Percentiles rank a stretch among this genome's conserved stretches.
phyloP scores from a whole-genome alignment of 768 basidiomycete genomes.

The Trametes cubensis region DNA sequence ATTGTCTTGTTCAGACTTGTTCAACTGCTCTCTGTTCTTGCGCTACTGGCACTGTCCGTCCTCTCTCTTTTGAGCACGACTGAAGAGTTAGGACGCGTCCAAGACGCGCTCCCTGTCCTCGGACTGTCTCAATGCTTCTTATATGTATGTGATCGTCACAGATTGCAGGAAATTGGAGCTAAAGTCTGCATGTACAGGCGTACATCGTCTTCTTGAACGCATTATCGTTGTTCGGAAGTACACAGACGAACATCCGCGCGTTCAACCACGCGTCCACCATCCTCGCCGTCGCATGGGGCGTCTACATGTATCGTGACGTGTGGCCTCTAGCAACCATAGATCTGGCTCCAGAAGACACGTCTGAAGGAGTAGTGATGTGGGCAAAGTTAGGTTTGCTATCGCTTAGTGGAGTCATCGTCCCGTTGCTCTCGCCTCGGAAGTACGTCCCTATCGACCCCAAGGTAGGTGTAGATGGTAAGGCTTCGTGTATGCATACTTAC shows the following conservation, averaged over 20 bases:
- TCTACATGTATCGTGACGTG: conserved; percentile 42
- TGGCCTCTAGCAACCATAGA: conserved; percentile 43
- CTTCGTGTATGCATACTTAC: not conserved
- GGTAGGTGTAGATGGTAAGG: conserved; percentile 20
- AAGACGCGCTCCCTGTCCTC: not conserved
- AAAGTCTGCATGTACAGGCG: conserved; percentile 26
- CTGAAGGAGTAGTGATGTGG: conserved; percentile 41
- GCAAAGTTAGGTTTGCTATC: conserved; percentile 38
- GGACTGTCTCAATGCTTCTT: not conserved
- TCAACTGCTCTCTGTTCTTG: not conserved
- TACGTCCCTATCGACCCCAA: conserved; percentile 45
- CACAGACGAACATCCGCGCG: conserved; percentile 29
- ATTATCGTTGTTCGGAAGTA: conserved; percentile 31
- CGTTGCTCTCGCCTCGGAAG: conserved; percentile 41
- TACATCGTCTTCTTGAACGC: conserved; percentile 40
- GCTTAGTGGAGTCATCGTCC: conserved; percentile 40
- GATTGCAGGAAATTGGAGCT: too few relatives aligned
- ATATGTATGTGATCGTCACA: not conserved
- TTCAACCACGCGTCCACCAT: conserved; percentile 39
- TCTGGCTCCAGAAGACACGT: conserved; percentile 38
- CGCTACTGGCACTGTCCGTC: not conserved
- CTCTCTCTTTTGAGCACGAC: not conserved
- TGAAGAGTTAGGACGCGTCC: not conserved
- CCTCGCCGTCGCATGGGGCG: conserved; percentile 35
- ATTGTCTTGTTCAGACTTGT: not conserved